Percentiles rank a stretch among this genome's conserved stretches.
phyloP scores from a whole-genome alignment of 2,329 filamentous ascomycete species.

The Parastagonospora nodorum region DNA sequence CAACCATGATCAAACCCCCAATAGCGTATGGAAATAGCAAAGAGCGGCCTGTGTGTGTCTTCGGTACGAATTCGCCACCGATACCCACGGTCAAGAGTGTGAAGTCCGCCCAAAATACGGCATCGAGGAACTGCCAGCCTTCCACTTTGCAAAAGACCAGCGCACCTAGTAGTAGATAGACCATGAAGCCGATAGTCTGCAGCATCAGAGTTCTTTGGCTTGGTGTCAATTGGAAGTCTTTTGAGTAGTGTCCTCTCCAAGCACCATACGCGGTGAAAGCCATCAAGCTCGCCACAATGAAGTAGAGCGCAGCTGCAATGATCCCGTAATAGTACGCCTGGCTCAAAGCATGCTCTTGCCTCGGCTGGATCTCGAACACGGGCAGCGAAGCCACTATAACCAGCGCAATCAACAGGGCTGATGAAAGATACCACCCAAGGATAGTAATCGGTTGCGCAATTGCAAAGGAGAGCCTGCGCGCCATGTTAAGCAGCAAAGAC shows the following conservation, averaged over 20 bases:
- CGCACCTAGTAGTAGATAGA: slow-evolving; percentile 55
- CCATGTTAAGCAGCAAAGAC: slow-evolving; percentile 64
- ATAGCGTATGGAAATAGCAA: slow-evolving; percentile 61
- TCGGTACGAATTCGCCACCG: slow-evolving; percentile 56
- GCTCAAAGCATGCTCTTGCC: slow-evolving; percentile 54
- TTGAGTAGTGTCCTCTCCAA: slow-evolving; percentile 58
- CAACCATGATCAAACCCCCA: slow-evolving; percentile 59
- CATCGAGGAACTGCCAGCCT: slow-evolving; percentile 59
- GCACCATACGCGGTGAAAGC: slow-evolving; percentile 62
- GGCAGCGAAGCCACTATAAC: slow-evolving; percentile 54
- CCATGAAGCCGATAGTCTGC: slow-evolving; percentile 57
- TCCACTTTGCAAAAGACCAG: slow-evolving; percentile 56
- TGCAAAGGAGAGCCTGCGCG: slow-evolving; percentile 58
- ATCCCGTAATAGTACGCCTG: slow-evolving; percentile 66
- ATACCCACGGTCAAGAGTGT: slow-evolving; percentile 62
- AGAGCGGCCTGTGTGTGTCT: slow-evolving; percentile 55
- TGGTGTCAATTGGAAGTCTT: slow-evolving; percentile 60
- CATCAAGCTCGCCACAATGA: slow-evolving; percentile 61
- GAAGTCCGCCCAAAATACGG: slow-evolving; percentile 62
- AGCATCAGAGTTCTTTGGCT: slow-evolving; percentile 62
- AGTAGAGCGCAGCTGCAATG: slow-evolving; percentile 62
- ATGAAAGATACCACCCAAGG: slow-evolving; percentile 62
- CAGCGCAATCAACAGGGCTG: slow-evolving; percentile 59
- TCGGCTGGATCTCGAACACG: slow-evolving; percentile 51
- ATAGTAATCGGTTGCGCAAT: slow-evolving; percentile 66